Base-by-base conservation (phyloP, 371 early-diverging fungal genomes). In the Syncephalastrum sp. region DNA sequence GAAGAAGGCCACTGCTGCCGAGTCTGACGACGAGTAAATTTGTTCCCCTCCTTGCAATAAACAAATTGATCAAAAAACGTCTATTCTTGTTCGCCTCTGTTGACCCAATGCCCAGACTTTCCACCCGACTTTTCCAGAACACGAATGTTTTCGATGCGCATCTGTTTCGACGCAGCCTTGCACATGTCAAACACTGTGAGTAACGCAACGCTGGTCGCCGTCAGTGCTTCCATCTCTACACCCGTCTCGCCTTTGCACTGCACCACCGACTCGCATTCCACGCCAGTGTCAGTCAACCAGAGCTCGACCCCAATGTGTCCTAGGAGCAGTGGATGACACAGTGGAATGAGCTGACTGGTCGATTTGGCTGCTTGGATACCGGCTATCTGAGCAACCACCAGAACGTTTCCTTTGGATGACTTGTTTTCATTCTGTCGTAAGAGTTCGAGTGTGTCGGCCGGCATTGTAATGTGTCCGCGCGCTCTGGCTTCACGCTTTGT, bases 221-320 rank as follows among this genome's bases (percentile, higher is more conserved):
- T 86, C 51, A 95, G 54, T 2, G 95, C 96, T 63, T 94, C 95
- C 92, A 95, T 95, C 59, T 96, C 96, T 0, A 94, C 95, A 15
- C 97, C 97, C 1, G 97, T 97, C 54, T 89, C 84, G 14, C 92
- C 95, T 29, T 78, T 72, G 58, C 92, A 92, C 42, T 83, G 82
- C 0, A 90, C 94, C 5, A 61, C 56, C 10, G 88, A 69, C 63
- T 82, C 79, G 61, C 81, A 73, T 64, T 78, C 77, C 41, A 88
- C 69, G 47, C 77, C 64, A 1, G 71, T 68, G 12, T 82, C 75
- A 5, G 67, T 63, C 8, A 88, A 62, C 52, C 65, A 61, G 14
- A 96, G 69, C 10, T 81, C 68, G 19, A 95, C 87, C 13, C 82
- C 74, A 5, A 91, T 82, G 21, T 87, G 72, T 8, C 87, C 79